Base-by-base conservation (phyloP, 768 basidiomycete species). In the Lentinula aciculospora region DNA sequence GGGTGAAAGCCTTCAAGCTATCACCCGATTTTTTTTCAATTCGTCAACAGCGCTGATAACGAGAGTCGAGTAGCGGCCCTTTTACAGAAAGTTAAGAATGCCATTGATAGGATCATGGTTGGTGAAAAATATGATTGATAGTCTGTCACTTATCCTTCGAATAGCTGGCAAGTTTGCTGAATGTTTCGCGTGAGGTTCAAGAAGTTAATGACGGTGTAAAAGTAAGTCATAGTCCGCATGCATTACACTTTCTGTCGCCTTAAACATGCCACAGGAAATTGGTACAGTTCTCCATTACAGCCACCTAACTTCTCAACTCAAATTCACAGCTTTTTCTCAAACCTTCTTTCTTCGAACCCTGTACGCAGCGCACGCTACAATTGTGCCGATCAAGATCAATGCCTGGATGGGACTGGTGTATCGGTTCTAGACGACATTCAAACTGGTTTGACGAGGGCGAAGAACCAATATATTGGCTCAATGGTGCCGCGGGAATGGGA, bases 401-500 rank as follows among this genome's bases (percentile, higher is more conserved):
- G 51, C 23, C 36, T 53, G 34, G 36, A 39, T 37, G 36, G 36
- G 17, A 53, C 51, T 39, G 36, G 49, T 29, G 56, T 47, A 19
- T n/a, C 40, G 15, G 56, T 57, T 9, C 29, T 57, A 10, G 45
- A 47, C 9, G 46, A 57, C 19, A 32, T 57, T 13, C 25, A 57
- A 9, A 23, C 1, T 57, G 56, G 56, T 37, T 46, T 19, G n/a
- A 39, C 8, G 17, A 19, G 19, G 46, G 46, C 4, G 19, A 57
- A 25, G 48, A 49, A 15, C 47, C 55, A 25, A 27, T 63, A 21
- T 62, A 42, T 27, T 63, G 60, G 62, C 49, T 63, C 9, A 53
- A 42, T 21, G 62, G 60, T 8, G 36, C 57, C 21, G 61, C 60
- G 27, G 62, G 62, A 6, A 61, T 37, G 21, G 62, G 62, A 17